Percentiles rank a stretch among this genome's conserved stretches.
Conservation (phyloP, 306 rosid genomes). For the Astragalus glycyphyllos region DNA sequence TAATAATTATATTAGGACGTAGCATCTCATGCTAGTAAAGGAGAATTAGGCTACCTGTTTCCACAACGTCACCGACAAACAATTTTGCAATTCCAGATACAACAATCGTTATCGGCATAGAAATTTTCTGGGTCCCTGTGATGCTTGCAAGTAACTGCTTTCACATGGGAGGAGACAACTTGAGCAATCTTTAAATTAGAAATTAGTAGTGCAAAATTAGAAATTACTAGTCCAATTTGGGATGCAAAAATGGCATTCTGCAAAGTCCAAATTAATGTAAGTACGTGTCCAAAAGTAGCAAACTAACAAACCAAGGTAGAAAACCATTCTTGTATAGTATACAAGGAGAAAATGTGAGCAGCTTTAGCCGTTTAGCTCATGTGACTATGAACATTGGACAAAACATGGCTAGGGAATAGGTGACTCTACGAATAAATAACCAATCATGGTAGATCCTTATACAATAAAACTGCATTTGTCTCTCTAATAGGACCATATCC, state of each 20-base stretch:
- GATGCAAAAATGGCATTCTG: slow-evolving; percentile 17
- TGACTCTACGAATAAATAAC: background rate
- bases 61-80: slow-evolving; percentile 93
- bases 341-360: slow-evolving; percentile 1
- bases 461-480: background rate
- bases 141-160: slow-evolving; percentile 80
- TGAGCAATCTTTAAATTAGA: background rate
- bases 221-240: background rate
- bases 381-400: background rate
- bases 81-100: slow-evolving; percentile 95
- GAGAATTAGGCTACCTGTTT: slow-evolving; percentile 65
- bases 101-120: slow-evolving; percentile 87
- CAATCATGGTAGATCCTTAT: background rate
- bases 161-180: slow-evolving; percentile 1
- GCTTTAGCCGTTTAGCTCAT: slow-evolving; percentile 34
- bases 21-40: slow-evolving; percentile 13
- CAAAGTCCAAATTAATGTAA: background rate
- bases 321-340: background rate
- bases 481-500: background rate
- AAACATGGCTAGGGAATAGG: background rate
- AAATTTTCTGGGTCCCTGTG: slow-evolving; percentile 86
- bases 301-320: slow-evolving; percentile 15
- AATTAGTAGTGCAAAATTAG: background rate
- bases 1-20: slow-evolving; percentile 19
- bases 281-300: slow-evolving; percentile 14